These are phyloP conservation scores for Tagetes erecta DNA, from an alignment of 129 eudicot species.

Conservation along the genomic window DNA sequence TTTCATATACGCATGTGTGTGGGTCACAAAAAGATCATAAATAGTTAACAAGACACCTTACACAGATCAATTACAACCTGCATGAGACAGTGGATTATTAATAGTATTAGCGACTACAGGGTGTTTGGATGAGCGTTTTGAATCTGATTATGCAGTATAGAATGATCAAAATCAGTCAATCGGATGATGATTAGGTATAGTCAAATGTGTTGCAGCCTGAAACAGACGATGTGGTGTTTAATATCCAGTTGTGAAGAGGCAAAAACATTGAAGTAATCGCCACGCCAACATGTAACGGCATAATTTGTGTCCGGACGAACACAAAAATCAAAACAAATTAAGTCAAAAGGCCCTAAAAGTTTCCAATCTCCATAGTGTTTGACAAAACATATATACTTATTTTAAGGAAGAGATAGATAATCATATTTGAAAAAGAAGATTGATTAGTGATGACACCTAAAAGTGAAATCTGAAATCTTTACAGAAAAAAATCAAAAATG, in stretches of 20 bases:
- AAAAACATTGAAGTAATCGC: neutral
- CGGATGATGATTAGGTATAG: neutral
- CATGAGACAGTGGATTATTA: neutral
- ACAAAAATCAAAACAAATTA: neutral
- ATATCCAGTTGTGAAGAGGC: neutral
- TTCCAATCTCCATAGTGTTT: neutral
- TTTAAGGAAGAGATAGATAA: too few species aligned
- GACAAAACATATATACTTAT: neutral
- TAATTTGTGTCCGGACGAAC: neutral
- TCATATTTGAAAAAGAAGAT: neutral
- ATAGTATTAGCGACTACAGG: neutral
- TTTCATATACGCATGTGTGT: neutral
- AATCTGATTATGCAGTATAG: neutral
- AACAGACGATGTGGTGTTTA: neutral
- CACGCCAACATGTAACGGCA: neutral
- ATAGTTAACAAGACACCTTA: constrained; percentile 19
- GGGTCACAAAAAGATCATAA: neutral
- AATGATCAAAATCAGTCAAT: neutral
- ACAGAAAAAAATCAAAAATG: too few species aligned
- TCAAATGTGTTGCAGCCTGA: neutral
- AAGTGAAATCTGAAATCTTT: neutral
- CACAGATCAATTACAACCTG: constrained; percentile 17
- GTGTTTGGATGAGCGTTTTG: neutral
- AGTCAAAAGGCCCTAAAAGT: neutral
- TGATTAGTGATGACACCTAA: neutral